Base-by-base conservation (phyloP, 164 flowering plant species). In the Vitis riparia region DNA sequence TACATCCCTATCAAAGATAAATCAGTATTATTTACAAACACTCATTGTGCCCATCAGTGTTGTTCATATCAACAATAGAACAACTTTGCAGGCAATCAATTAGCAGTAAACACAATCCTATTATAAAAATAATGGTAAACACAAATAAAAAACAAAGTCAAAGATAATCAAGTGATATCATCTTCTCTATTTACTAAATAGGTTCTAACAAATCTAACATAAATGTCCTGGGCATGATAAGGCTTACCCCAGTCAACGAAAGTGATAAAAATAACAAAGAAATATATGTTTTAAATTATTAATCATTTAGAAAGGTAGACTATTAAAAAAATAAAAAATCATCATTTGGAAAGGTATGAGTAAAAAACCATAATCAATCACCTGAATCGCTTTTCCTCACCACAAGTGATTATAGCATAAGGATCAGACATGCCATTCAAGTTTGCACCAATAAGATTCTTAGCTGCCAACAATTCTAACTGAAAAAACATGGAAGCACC, bases 391-490 rank as follows among this genome's bases (percentile, higher is more conserved):
- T 96, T 96, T 75, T 93, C 90, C 70, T 83, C 68, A 58, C 97
- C 94, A 81, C 98, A 93, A 62, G 97, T 93, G 73, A 96, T 88
- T 60, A 96, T 96, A 68, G 94, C 99, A 85, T 96, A 96, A 65
- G 99, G 99, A 86, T 96, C 99, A 49, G 99, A 96, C 17, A 97
- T 96, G 77, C 98, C 99, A 86, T 96, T 96, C 77, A 96, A 74
- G 75, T 93, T 96, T 74, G 99, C 99, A 74, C 88, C 97, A 66
- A 93, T 82, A 17, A 96, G 91, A 82, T 96, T 96, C 84, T 93
- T 96, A 29, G 98, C 99, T 59, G 99, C 99, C 82, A 96, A 81
- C 53, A 96, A 78, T 78, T 91, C 98, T 75, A 91, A 67, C 99
- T 96, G 79, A 69, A 78, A 80, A 23, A 62, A 44, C n/a, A 66